These are phyloP conservation scores for Geotrichum klebahnii DNA, from an alignment of 1,139 yeast species.

Conservation along the genomic window DNA sequence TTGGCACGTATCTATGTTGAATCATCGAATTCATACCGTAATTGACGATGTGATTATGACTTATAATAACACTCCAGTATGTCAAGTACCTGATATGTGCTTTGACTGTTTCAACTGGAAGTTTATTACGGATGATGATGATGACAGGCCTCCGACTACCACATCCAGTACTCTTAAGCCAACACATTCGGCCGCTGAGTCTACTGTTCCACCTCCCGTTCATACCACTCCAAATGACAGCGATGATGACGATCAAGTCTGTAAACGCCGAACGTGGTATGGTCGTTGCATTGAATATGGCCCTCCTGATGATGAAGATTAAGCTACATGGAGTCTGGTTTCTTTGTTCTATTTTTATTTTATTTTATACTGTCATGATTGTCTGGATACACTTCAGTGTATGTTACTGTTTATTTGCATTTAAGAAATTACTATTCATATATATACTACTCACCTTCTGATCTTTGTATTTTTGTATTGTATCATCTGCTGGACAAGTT, in stretches of 20 bases:
- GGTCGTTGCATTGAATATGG: conserved; percentile 33
- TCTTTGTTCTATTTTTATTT: neutral
- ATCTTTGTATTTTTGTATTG: neutral
- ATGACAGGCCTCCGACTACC: conserved; percentile 18
- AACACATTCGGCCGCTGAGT: conserved; percentile 5
- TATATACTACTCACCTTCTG: neutral
- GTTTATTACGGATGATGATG: conserved; percentile 49
- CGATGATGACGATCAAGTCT: conserved; percentile 23
- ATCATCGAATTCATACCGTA: conserved; percentile 88
- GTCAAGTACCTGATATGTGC: conserved; percentile 68
- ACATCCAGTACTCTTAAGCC: conserved; percentile 13
- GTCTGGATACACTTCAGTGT: neutral
- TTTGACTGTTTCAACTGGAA: conserved; percentile 92
- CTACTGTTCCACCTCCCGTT: conserved; percentile 8
- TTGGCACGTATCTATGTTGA: conserved; percentile 83
- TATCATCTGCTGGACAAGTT: too few species aligned
- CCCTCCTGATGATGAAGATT: conserved; percentile 16
- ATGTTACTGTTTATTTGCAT: conserved; percentile 6
- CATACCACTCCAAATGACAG: conserved; percentile 19
- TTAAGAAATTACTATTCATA: neutral
- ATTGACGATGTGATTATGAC: conserved; percentile 71
- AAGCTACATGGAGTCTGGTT: too few species aligned
- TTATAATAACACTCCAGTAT: conserved; percentile 74
- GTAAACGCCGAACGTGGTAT: conserved; percentile 32
- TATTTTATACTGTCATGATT: neutral